phyloP scores from a whole-genome alignment of 2,329 filamentous ascomycete species.

The Colletotrichum falcatum region DNA sequence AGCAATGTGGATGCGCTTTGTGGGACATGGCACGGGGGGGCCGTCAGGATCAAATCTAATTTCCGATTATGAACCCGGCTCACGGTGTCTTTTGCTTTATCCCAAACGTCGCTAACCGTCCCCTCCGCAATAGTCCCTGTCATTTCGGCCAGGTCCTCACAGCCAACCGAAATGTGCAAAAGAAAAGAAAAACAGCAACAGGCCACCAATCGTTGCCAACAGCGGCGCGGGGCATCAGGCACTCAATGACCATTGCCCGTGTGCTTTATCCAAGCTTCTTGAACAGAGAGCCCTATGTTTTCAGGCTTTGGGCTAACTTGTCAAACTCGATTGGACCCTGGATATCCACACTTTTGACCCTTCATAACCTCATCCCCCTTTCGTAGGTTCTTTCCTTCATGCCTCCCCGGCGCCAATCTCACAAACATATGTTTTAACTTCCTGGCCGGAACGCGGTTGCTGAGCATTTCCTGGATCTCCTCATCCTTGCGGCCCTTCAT shows the following conservation, averaged over 20 bases:
- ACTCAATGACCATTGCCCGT: background rate
- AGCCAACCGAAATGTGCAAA: constrained; percentile 29
- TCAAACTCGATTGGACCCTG: constrained; percentile 19
- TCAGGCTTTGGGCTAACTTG: background rate
- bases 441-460: constrained; percentile 31
- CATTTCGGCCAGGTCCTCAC: constrained; percentile 34
- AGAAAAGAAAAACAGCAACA: background rate
- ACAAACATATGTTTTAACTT: constrained; percentile 37
- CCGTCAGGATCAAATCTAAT: constrained; percentile 34
- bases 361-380: constrained; percentile 5
- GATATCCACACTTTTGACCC: constrained; percentile 27
- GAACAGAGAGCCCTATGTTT: constrained; percentile 9
- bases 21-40: constrained; percentile 1
- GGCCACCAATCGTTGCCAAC: constrained; percentile 16
- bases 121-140: constrained; percentile 33
- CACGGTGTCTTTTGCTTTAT: constrained; percentile 28
- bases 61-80: constrained; percentile 35
- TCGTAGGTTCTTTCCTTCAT: constrained; percentile 29
- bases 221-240: background rate
- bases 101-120: constrained; percentile 39
- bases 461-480: constrained; percentile 38
- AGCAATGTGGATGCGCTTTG: constrained; percentile 1
- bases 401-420: constrained; percentile 28
- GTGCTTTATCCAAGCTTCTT: constrained; percentile 39
- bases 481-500: constrained; percentile 42